These are phyloP conservation scores for Exophiala aquamarina DNA, from an alignment of 2,329 filamentous ascomycete genomes.

Conservation along the genomic window DNA sequence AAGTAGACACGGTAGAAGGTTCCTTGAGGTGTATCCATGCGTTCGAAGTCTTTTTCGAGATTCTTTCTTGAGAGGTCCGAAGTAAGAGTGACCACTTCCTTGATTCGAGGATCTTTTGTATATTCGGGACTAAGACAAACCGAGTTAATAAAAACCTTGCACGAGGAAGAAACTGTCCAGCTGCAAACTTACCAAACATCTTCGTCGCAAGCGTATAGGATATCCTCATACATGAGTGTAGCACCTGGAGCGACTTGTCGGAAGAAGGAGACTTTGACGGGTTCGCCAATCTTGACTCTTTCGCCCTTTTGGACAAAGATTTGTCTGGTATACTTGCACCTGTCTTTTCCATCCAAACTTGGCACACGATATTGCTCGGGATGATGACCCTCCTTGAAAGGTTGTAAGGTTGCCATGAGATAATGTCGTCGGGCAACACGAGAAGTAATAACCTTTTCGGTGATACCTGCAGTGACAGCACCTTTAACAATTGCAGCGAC, in stretches of 20 bases:
- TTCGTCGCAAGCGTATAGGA: constrained; percentile 94
- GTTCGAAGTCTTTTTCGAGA: constrained; percentile 97
- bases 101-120: constrained; percentile 99
- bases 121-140: constrained; percentile 71
- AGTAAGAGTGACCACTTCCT: constrained; percentile 96
- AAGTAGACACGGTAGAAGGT: constrained; percentile 81
- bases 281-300: constrained; percentile 98
- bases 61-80: constrained; percentile 97
- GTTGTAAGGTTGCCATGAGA: constrained; percentile 97
- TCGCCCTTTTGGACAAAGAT: constrained; percentile 99
- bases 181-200: constrained; percentile 63
- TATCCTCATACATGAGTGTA: constrained; percentile 99
- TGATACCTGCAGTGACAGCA: constrained; percentile 95
- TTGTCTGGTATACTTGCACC: constrained; percentile 97
- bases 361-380: constrained; percentile 97
- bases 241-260: constrained; percentile 94
- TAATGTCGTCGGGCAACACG: constrained; percentile 97
- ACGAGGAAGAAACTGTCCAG: background rate
- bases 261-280: constrained; percentile 98
- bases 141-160: constrained; percentile 8
- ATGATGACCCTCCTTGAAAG: constrained; percentile 98
- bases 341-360: constrained; percentile 92
- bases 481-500: constrained; percentile 98
- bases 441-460: constrained; percentile 92
- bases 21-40: constrained; percentile 97